Evolutionary conservation across 1,139 yeast genomes (phyloP).

Genomic region (Kodamaea ohmeri): DNA sequence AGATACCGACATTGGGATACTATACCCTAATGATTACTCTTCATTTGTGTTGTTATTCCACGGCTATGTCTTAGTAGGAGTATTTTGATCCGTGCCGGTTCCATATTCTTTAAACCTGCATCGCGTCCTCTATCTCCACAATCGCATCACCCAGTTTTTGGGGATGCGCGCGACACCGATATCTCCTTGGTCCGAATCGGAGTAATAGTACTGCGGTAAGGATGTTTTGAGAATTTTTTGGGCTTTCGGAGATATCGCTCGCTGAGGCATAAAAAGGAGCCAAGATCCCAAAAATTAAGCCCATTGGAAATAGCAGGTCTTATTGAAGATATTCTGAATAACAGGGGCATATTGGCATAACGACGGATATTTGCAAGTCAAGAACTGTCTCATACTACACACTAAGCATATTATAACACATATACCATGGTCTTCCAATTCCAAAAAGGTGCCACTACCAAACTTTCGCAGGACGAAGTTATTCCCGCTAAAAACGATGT

Average conservation of each 20-base stretch:
- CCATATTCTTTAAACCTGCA: too few relatives aligned
- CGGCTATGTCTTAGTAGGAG: too few relatives aligned
- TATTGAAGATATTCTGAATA: neutral
- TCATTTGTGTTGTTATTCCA: too few relatives aligned
- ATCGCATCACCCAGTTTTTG: neutral
- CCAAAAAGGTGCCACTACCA: slow-evolving; percentile 32
- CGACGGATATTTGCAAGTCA: too few relatives aligned
- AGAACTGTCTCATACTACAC: too few relatives aligned
- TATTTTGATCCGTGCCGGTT: too few relatives aligned
- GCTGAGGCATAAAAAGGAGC: neutral
- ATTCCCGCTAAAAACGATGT: slow-evolving; percentile 71
- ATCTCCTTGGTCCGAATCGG: slow-evolving; percentile 6
- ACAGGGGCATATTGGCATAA: neutral
- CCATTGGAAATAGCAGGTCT: neutral
- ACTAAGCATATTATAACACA: slow-evolving; percentile 3
- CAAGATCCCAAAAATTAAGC: neutral
- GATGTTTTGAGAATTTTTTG: slow-evolving; percentile 1
- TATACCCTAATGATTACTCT: too few relatives aligned
- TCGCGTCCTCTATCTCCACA: too few relatives aligned
- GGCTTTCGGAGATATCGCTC: slow-evolving; percentile 6
- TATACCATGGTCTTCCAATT: slow-evolving; percentile 14
- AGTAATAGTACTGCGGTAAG: slow-evolving; percentile 1
- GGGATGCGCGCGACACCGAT: neutral
- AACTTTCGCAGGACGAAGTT: slow-evolving; percentile 51
- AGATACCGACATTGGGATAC: too few relatives aligned